A percentile compares a stretch with the other conserved stretches of the same genome.
These are phyloP conservation scores for Periconia sp. DNA, from an alignment of 2,329 filamentous ascomycete genomes.

Conservation along the genomic window DNA sequence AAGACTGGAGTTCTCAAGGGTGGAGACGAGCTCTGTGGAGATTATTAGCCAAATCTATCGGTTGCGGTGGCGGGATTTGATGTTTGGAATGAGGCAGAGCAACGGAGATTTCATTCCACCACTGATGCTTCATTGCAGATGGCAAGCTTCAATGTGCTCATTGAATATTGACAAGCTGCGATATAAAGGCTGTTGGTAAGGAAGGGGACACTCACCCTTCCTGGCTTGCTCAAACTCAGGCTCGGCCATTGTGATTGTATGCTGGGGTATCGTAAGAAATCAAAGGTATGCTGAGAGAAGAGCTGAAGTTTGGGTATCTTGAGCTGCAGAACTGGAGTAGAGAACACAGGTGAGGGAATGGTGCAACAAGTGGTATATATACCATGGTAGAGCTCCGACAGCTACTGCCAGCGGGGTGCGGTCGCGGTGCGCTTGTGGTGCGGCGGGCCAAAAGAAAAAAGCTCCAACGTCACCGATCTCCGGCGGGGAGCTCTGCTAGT, in stretches of 20 bases:
- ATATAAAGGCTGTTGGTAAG: neutral
- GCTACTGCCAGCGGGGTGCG: too few species aligned
- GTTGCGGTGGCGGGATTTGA: too few species aligned
- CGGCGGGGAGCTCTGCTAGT: slow-evolving; percentile 65
- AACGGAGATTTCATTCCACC: neutral
- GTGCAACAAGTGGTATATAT: slow-evolving; percentile 41
- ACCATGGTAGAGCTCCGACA: too few species aligned
- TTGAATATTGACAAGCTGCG: neutral
- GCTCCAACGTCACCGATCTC: slow-evolving; percentile 70
- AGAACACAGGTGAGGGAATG: slow-evolving; percentile 17
- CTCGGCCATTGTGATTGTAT: slow-evolving; percentile 72
- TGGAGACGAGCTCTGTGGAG: slow-evolving; percentile 82
- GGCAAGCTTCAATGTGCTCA: neutral
- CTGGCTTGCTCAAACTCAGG: slow-evolving; percentile 99
- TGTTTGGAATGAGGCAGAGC: too few species aligned
- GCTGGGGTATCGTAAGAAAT: neutral
- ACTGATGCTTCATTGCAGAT: neutral
- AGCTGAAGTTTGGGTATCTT: neutral
- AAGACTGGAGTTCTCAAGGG: slow-evolving; percentile 90
- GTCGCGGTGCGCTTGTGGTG: too few species aligned
- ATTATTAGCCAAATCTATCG: slow-evolving; percentile 26
- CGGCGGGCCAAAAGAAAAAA: slow-evolving; percentile 31
- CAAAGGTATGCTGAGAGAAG: too few species aligned
- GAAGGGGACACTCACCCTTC: slow-evolving; percentile 69
- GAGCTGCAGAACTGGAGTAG: slow-evolving; percentile 16